A percentile compares a stretch with the other conserved stretches of the same genome.
Evolutionary conservation across 768 basidiomycete genomes (phyloP).

Genomic region (Russula sp.): DNA sequence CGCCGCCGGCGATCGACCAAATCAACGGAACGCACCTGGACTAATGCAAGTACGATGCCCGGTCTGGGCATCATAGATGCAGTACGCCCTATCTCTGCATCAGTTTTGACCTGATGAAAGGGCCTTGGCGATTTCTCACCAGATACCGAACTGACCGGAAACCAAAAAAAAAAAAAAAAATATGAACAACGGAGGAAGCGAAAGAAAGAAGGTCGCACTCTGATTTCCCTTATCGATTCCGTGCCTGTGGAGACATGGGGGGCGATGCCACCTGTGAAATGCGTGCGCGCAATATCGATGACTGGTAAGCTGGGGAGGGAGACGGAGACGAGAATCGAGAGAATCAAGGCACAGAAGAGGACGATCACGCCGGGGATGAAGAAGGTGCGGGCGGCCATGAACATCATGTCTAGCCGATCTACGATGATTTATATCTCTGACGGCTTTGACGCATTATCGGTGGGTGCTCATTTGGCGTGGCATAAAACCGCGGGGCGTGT

Average conservation of each 20-base stretch:
- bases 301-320: constrained; percentile 65
- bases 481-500: not conserved
- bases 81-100: constrained; percentile 47
- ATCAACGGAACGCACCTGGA: constrained; percentile 35
- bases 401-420: not conserved
- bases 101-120: not conserved
- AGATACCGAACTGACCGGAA: constrained; percentile 56
- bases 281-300: constrained; percentile 59
- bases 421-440: not conserved
- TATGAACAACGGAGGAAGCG: constrained; percentile 1
- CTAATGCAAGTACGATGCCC: constrained; percentile 44
- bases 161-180: not conserved
- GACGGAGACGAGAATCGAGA: constrained; percentile 62
- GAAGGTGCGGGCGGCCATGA: constrained; percentile 43
- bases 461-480: not conserved
- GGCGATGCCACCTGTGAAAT: constrained; percentile 35
- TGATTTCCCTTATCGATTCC: constrained; percentile 47
- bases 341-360: constrained; percentile 55
- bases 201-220: constrained; percentile 20
- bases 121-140: constrained; percentile 36
- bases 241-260: constrained; percentile 24
- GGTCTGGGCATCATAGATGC: constrained; percentile 40
- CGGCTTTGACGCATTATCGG: not conserved
- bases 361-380: constrained; percentile 57
- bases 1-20: not conserved